Base-by-base conservation (phyloP, 1,139 yeast genomes). In the Candida sp. region DNA sequence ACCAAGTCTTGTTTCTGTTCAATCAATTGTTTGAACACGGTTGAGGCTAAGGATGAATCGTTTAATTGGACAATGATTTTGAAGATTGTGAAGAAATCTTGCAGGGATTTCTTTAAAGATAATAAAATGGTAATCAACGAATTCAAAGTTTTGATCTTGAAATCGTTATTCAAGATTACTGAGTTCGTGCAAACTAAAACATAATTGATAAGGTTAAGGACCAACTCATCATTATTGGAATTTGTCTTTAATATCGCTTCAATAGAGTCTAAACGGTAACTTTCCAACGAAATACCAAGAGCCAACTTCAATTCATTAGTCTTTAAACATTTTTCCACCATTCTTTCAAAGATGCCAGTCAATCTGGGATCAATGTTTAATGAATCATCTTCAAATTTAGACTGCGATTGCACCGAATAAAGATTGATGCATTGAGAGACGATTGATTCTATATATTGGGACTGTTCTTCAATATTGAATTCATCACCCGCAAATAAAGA, bases 381-480 rank as follows among this genome's bases (percentile, higher is more conserved):
- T 4, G 59, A 46, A 6, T 64, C 57, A 47, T 76, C 79, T 11
- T 60, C 60, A 55, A 76, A 84, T 47, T 72, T 74, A 48, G 69
- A 63, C 55, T 81, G 87, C 3, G 95, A 78, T 51, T 78, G 72
- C 36, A 74, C 67, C 50, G 87, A 87, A 65, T 93, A 93, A 54
- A 81, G 80, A 59, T 87, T 88, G 61, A 95, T 87, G 64, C 97
- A 90, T 63, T 89, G 88, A 19, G 96, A 87, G 35, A 93, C 95
- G 56, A 93, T 88, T 5, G 98, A 93, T 67, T 95, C 96, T 47
- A 86, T 87, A 64, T 81, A 93, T 68, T 91, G 96, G n/a, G 90
- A 78, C 51, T 79, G 76, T 49, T 73, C 79, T 53, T 84, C 87
- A 43, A 90, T 72, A 63, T 91, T 80, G 60, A 95, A 89, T 55